Evolutionary conservation across 495 filamentous ascomycete genomes (phyloP).

Genomic region (Annulohypoxylon moriforme): DNA sequence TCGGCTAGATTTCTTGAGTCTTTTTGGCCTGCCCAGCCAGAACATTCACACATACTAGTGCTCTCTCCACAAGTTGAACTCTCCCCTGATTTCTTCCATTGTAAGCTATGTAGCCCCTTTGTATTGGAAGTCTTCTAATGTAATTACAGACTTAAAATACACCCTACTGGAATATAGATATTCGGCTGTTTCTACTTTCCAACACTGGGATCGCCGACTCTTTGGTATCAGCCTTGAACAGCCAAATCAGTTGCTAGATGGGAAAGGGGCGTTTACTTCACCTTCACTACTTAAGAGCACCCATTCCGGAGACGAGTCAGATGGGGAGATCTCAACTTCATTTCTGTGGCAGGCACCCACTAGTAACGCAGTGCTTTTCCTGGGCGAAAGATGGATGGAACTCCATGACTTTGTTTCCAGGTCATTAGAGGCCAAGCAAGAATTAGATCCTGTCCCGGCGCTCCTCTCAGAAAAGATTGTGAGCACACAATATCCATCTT

Average conservation of each 20-base stretch:
- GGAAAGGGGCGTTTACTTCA: slow-evolving; percentile 61
- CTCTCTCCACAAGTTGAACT: slow-evolving; percentile 81
- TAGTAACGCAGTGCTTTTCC: slow-evolving; percentile 81
- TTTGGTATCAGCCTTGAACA: slow-evolving; percentile 82
- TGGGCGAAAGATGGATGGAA: slow-evolving; percentile 85
- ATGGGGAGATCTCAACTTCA: slow-evolving; percentile 56
- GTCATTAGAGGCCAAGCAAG: slow-evolving; percentile 60
- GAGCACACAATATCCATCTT: slow-evolving; percentile 74
- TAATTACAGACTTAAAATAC: slow-evolving; percentile 69
- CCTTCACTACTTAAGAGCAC: slow-evolving; percentile 54
- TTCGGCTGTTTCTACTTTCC: slow-evolving; percentile 61
- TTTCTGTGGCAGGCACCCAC: slow-evolving; percentile 87
- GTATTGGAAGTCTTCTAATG: background rate
- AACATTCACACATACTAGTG: slow-evolving; percentile 75
- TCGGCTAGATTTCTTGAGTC: slow-evolving; percentile 80
- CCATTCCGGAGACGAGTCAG: slow-evolving; percentile 32
- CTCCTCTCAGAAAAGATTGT: slow-evolving; percentile 60
- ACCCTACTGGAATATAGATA: slow-evolving; percentile 77
- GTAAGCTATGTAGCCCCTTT: slow-evolving; percentile 51
- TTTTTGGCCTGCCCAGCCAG: slow-evolving; percentile 76
- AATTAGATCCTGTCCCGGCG: slow-evolving; percentile 40
- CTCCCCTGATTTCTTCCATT: slow-evolving; percentile 81
- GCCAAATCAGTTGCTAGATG: slow-evolving; percentile 70
- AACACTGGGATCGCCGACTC: slow-evolving; percentile 62
- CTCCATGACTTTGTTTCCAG: slow-evolving; percentile 78